Conservation (phyloP, 495 filamentous ascomycete genomes). For the Daldinia decipiens region DNA sequence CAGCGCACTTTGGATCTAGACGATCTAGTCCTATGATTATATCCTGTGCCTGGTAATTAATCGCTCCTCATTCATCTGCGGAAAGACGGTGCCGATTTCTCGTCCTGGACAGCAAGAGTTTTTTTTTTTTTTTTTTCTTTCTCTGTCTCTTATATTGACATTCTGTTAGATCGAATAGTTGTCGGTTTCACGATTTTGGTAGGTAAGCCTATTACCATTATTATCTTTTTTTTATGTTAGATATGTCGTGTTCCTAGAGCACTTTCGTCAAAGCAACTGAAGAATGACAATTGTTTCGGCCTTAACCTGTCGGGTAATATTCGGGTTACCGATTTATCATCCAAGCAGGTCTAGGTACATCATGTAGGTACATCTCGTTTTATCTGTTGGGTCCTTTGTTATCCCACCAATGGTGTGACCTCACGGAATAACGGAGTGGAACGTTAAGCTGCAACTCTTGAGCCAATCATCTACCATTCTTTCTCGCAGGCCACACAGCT, state of each 20-base stretch:
- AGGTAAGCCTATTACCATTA: not conserved
- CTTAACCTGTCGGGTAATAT: not conserved
- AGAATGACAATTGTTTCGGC: not conserved
- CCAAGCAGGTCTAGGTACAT: not conserved
- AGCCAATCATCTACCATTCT: not conserved
- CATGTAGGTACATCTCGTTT: not conserved
- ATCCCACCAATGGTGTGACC: constrained; percentile 25
- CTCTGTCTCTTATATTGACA: not conserved
- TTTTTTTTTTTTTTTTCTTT: not conserved
- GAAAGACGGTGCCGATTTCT: not conserved
- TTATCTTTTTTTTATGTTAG: not conserved
- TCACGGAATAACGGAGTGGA: constrained; percentile 5
- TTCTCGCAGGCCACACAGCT: constrained; percentile 1
- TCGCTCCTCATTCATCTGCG: not conserved
- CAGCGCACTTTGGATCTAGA: not conserved
- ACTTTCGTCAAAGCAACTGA: not conserved
- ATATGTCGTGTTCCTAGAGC: no score
- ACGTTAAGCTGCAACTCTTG: constrained; percentile 5
- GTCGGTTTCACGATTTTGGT: not conserved
- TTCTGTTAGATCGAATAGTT: not conserved
- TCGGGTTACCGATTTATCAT: not conserved
- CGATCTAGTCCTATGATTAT: not conserved
- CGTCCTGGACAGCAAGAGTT: not conserved
- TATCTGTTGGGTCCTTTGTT: constrained; percentile 11
- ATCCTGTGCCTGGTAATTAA: not conserved